These are phyloP conservation scores for Epichloe sibirici DNA, from an alignment of 2,329 filamentous ascomycete species.

Conservation along the genomic window DNA sequence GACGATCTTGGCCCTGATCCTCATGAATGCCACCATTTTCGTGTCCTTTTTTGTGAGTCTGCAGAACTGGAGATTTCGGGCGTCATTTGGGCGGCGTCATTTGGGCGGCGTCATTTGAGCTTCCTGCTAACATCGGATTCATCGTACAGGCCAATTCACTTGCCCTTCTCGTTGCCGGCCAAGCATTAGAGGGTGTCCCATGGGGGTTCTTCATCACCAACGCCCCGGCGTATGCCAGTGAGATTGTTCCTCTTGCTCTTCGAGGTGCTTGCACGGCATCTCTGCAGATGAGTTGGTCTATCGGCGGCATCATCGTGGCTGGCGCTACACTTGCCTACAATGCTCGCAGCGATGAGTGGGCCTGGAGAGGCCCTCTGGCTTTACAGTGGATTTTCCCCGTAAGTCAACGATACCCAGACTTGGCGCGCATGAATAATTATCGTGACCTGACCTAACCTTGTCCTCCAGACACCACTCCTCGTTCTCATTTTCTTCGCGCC, in stretches of 20 bases:
- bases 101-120: too few species aligned
- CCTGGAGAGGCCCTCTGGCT: conserved; percentile 34
- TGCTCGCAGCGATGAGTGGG: conserved; percentile 15
- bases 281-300: conserved; percentile 53
- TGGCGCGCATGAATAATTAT: background rate
- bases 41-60: conserved; percentile 40
- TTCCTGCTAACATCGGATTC: background rate
- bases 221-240: conserved; percentile 46
- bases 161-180: conserved; percentile 32
- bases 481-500: conserved; percentile 38
- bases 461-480: conserved; percentile 31
- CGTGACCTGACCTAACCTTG: background rate
- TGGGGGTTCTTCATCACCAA: conserved; percentile 55
- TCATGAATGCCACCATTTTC: conserved; percentile 27
- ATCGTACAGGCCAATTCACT: conserved; percentile 18
- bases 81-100: too few species aligned
- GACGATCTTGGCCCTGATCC: conserved; percentile 23
- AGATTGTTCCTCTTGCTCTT: conserved; percentile 45
- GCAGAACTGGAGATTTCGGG: too few species aligned
- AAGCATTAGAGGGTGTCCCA: conserved; percentile 45
- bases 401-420: background rate
- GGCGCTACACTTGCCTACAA: conserved; percentile 42
- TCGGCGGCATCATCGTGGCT: conserved; percentile 47
- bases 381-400: conserved; percentile 45
- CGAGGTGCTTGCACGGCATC: conserved; percentile 45